Evolutionary conservation across 2,329 filamentous ascomycete genomes (phyloP), one percentile per base, ranked within the genome.

Genomic region (Helminthosporium solani): DNA sequence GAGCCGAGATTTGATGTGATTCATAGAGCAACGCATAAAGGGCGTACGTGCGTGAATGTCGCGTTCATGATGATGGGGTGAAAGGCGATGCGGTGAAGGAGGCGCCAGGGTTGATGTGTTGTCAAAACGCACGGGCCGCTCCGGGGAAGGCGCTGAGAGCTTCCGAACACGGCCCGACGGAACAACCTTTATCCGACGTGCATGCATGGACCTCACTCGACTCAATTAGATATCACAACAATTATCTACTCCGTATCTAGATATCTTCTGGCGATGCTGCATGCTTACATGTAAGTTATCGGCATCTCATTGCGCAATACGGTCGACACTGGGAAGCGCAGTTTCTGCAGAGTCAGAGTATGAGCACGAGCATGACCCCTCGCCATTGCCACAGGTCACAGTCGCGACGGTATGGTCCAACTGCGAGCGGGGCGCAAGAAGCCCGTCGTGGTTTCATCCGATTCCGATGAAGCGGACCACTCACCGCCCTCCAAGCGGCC

Each of bases 361-460:
- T 25, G 23, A 25, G 23, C 23, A 25, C 23, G 23, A 67, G 56
- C 50, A 70, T 70, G 67, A 57, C 48, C 57, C 45, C 51, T 55
- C 57, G 57, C 50, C 49, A 16, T 49, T 46, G 40, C 47, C 40
- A 16, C 30, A 33, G 38, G 18, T 34, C 27, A 47, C 40, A 50
- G 52, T 57, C 40, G 57, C 58, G 55, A 61, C 63, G 66, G 62
- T 58, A 72, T 72, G 70, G 67, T 54, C 47, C 67, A 64, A 62
- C 64, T 64, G 61, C 66, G 68, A 46, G 64, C 66, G 39, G 53
- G 66, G 40, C 63, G 63, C 42, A 67, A 66, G 56, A 61, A 67
- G 60, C 65, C 66, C 43, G 49, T 68, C 28, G 66, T 71, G 48
- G 54, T 67, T 23, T 68, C 68, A 9, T 68, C 65, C 39, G 65